These are phyloP conservation scores for Salinomyces thailandicus DNA, from an alignment of 2,329 filamentous ascomycete species.

Conservation along the genomic window DNA sequence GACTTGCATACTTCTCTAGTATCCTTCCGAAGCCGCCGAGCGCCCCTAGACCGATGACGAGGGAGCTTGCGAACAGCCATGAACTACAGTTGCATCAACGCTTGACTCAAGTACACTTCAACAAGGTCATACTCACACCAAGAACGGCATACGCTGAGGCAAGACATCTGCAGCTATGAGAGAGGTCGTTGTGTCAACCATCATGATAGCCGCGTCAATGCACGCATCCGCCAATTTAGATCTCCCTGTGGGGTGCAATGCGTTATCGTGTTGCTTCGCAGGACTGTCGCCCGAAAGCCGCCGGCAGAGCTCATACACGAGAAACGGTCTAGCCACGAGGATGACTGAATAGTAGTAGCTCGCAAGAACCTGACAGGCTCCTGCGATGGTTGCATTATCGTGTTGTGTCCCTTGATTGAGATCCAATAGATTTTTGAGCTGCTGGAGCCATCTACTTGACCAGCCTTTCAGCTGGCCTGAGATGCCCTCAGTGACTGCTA, in stretches of 20 bases:
- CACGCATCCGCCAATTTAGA: constrained; percentile 21
- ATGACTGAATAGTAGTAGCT: constrained; percentile 47
- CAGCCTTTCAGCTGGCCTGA: constrained; percentile 32
- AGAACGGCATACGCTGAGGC: constrained; percentile 13
- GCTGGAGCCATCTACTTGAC: constrained; percentile 29
- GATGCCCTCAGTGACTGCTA: constrained; percentile 32
- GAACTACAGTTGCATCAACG: constrained; percentile 13
- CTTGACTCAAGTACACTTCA: background rate
- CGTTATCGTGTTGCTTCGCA: constrained; percentile 6
- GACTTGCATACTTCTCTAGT: constrained; percentile 15
- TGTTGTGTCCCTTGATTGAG: constrained; percentile 7
- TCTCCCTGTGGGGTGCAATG: constrained; percentile 15
- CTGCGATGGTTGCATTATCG: constrained; percentile 28
- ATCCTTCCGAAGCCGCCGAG: constrained; percentile 17
- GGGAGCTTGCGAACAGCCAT: constrained; percentile 22
- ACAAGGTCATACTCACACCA: constrained; percentile 12
- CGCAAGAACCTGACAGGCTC: constrained; percentile 40
- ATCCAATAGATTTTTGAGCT: constrained; percentile 17
- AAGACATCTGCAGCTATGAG: constrained; percentile 11
- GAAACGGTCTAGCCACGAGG: constrained; percentile 42
- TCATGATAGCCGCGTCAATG: constrained; percentile 18
- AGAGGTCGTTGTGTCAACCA: constrained; percentile 16
- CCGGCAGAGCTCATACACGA: constrained; percentile 39
- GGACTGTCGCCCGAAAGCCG: constrained; percentile 23
- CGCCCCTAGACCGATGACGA: constrained; percentile 20